Percentiles rank a stretch among this genome's conserved stretches.
Evolutionary conservation across 345 rosid species (phyloP).

Genomic region (Rhizophora apiculata): DNA sequence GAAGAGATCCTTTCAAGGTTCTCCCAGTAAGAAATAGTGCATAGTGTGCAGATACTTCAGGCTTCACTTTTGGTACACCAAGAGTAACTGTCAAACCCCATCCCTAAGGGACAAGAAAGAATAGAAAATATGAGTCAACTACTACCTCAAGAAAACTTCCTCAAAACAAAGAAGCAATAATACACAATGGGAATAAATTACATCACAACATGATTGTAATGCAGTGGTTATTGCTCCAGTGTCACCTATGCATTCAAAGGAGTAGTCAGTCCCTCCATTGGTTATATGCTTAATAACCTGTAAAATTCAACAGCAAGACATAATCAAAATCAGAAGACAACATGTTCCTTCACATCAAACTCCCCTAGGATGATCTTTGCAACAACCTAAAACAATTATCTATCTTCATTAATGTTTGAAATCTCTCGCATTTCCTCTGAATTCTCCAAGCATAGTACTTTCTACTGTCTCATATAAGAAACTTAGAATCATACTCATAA

Average conservation of each 20-base stretch:
- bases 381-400: neutral
- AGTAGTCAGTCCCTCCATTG: slow-evolving; percentile 84
- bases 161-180: neutral
- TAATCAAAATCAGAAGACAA: neutral
- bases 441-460: neutral
- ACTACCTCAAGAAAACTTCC: slow-evolving; percentile 1
- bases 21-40: slow-evolving; percentile 66
- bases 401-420: neutral
- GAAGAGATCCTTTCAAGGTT: slow-evolving; percentile 74
- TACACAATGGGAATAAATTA: slow-evolving; percentile 27
- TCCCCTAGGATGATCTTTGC: too few relatives aligned
- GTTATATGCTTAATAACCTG: slow-evolving; percentile 79
- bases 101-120: slow-evolving; percentile 43
- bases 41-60: slow-evolving; percentile 74
- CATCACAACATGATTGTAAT: slow-evolving; percentile 81
- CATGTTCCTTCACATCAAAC: neutral
- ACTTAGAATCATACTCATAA: neutral
- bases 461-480: neutral
- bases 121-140: slow-evolving; percentile 1
- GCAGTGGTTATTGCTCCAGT: slow-evolving; percentile 71
- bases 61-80: slow-evolving; percentile 85
- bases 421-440: neutral
- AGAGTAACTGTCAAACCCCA: slow-evolving; percentile 90
- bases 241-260: slow-evolving; percentile 85
- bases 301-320: slow-evolving; percentile 8